Evolutionary conservation across 2,329 filamentous ascomycete species (phyloP), one percentile per base, ranked within the genome.

Genomic region (Chaetomium strumarium): DNA sequence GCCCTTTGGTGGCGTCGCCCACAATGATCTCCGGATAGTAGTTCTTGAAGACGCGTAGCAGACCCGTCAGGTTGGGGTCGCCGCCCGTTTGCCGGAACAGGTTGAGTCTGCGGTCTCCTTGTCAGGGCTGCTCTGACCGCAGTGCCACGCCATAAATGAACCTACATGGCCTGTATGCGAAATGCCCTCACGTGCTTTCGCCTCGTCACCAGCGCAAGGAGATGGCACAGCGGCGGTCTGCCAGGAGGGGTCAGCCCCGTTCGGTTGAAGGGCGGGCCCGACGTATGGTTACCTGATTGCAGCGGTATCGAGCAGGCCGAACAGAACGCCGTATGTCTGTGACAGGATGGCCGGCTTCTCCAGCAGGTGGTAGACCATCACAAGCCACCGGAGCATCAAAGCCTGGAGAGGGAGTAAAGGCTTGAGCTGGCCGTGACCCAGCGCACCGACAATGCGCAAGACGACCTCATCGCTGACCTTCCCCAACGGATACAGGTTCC

Each of bases 11-110:
- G 4, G 80, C 74, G 58, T 86, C 85, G 19, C 85, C 87, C 13
- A 92, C 79, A 54, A 95, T 88, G 50, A 95, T 88, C 66, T 95
- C 89, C 0, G 90, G 89, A 63, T 92, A 95, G 68, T 92, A 95
- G 66, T 92, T 89, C 65, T 93, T 93, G 72, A 85, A 95, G n/a
- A 92, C 82, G 51, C 86, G 80, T 46, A 95, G 72, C 16, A 95
- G 74, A 3, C 87, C 87, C 36, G 86, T 76, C 34, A 95, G 72
- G 47, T 83, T 79, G 45, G 85, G 85, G 51, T 95, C 90, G 62
- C 87, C 86, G 16, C 84, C 85, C 5, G 75, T 79, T 62, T 82
- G 79, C 40, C 81, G 70, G 2, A 79, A 78, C 33, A 84, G 66
- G 36, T 73, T 73, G 57, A 85, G 72, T 46, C 81, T 85, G 29